A percentile compares a stretch with the other conserved stretches of the same genome.
Conservation (phyloP, 345 rosid genomes). For the Limnanthes douglasii region DNA sequence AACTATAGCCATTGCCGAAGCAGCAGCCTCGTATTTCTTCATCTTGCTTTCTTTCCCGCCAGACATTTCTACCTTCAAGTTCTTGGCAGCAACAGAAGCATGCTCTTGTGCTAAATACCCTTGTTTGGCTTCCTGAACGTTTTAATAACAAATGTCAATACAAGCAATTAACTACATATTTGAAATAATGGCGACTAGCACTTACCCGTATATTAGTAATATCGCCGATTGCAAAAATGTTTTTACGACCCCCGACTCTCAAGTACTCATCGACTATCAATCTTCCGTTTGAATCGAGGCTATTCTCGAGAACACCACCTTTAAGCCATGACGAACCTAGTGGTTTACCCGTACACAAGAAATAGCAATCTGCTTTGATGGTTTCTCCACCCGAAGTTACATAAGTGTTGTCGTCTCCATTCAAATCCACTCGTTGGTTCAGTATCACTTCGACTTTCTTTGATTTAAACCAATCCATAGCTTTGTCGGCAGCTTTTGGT, state of each 20-base stretch:
- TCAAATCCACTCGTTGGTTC: constrained; percentile 49
- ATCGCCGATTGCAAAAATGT: constrained; percentile 66
- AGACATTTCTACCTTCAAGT: constrained; percentile 48
- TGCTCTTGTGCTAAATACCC: constrained; percentile 63
- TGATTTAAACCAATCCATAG: constrained; percentile 51
- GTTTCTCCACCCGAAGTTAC: constrained; percentile 46
- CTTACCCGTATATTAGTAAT: constrained; percentile 60
- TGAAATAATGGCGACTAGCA: no score
- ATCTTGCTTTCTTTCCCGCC: constrained; percentile 39
- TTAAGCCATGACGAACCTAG: constrained; percentile 57
- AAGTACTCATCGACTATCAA: constrained; percentile 59
- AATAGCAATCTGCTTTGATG: constrained; percentile 62
- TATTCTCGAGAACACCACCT: constrained; percentile 30
- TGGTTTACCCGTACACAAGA: constrained; percentile 51
- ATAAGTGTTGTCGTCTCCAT: constrained; percentile 30
- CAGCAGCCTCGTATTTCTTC: constrained; percentile 32
- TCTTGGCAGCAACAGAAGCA: constrained; percentile 44
- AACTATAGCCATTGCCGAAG: constrained; percentile 31
- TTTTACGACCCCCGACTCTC: constrained; percentile 33
- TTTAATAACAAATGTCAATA: no score
- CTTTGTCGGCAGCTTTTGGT: constrained; percentile 48
- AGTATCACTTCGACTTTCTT: constrained; percentile 61
- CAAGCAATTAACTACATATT: no score
- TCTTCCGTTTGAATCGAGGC: constrained; percentile 47
- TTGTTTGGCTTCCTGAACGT: constrained; percentile 76